A percentile compares a stretch with the other conserved stretches of the same genome.
Evolutionary conservation across 257 asterid species (phyloP).

Genomic region (Nicotiana undulata): DNA sequence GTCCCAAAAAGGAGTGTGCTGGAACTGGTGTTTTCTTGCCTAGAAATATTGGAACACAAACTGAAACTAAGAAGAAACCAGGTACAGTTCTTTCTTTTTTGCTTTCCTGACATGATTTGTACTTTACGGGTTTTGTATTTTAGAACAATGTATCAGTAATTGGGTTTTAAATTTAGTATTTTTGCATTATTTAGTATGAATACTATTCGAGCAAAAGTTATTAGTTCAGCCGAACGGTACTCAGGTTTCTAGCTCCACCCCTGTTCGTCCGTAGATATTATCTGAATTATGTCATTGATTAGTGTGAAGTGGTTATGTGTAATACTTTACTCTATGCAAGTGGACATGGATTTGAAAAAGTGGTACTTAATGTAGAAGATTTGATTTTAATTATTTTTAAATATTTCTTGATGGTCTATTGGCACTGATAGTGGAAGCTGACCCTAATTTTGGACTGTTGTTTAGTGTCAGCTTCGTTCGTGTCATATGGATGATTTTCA

Average conservation of each 20-base stretch:
- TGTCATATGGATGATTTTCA: neutral
- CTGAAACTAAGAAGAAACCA: conserved; percentile 34
- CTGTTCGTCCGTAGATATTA: neutral
- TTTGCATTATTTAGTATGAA: too few relatives aligned
- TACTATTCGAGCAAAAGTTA: too few relatives aligned
- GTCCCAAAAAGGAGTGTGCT: conserved; percentile 38
- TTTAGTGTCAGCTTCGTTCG: neutral
- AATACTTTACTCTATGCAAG: neutral
- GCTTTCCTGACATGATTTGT: too few relatives aligned
- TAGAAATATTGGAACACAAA: conserved; percentile 28
- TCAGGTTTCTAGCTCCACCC: too few relatives aligned
- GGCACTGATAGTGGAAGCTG: conserved; percentile 1
- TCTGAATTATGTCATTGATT: neutral
- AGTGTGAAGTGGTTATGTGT: neutral
- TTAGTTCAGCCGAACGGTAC: too few relatives aligned
- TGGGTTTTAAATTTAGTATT: too few relatives aligned
- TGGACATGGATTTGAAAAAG: too few relatives aligned
- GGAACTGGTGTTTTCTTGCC: conserved; percentile 92
- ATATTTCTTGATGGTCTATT: neutral
- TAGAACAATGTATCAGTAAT: too few relatives aligned
- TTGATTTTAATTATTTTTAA: neutral
- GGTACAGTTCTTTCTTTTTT: conserved; percentile 15
- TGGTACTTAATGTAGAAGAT: neutral
- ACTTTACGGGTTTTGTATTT: too few relatives aligned
- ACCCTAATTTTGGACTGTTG: conserved; percentile 2